Conservation (phyloP, 2,329 filamentous ascomycete species). For the Elsinoe fawcettii region DNA sequence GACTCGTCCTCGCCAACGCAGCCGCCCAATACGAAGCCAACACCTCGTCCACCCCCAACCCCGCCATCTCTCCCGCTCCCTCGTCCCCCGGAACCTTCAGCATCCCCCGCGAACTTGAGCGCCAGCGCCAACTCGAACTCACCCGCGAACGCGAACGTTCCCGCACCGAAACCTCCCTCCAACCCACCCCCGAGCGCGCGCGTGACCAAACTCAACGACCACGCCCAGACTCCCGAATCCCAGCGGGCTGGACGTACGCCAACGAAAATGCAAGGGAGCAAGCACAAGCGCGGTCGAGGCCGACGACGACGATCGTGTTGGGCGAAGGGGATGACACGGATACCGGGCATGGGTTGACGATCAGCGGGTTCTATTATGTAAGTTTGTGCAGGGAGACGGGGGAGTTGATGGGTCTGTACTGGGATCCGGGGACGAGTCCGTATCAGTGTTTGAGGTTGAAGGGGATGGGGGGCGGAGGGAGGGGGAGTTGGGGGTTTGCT, state of each 20-base stretch:
- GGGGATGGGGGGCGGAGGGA: slow-evolving; percentile 29
- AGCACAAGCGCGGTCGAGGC: slow-evolving; percentile 7
- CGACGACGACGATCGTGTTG: slow-evolving; percentile 13
- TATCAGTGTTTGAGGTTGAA: slow-evolving; percentile 45
- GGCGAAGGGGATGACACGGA: slow-evolving; percentile 23
- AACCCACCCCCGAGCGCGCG: too few relatives aligned
- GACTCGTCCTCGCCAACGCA: neutral
- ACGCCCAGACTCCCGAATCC: neutral
- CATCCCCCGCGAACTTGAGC: neutral
- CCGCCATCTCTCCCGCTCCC: neutral
- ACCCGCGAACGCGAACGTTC: neutral
- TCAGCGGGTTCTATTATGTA: slow-evolving; percentile 49
- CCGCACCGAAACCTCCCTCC: too few relatives aligned
- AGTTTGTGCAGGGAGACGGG: slow-evolving; percentile 42
- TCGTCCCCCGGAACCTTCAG: neutral
- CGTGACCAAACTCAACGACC: neutral
- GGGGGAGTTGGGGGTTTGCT: slow-evolving; percentile 34
- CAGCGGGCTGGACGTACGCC: neutral
- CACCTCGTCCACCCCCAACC: neutral
- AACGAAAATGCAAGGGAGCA: neutral
- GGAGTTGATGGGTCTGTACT: slow-evolving; percentile 45
- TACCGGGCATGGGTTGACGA: slow-evolving; percentile 42
- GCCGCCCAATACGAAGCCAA: slow-evolving; percentile 2
- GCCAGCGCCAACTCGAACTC: neutral
- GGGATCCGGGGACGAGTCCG: slow-evolving; percentile 47